Evolutionary conservation across 1,284 basidiomycete genomes (phyloP).

Genomic region (Omphalotus olearius): DNA sequence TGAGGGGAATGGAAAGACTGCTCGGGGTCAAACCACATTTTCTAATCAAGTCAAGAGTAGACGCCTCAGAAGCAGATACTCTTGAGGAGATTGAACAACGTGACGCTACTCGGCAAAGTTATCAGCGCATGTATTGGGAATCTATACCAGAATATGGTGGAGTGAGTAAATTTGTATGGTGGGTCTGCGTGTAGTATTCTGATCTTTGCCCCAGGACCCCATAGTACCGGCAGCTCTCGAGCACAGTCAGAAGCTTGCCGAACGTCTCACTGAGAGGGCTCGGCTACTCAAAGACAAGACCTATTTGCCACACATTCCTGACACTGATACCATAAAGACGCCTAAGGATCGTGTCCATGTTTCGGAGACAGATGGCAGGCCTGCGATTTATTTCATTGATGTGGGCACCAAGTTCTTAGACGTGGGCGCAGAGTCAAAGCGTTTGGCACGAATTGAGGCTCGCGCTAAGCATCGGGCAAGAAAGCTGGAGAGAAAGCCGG

Average conservation of each 20-base stretch:
- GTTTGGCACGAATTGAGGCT: conserved; percentile 37
- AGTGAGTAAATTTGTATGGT: conserved; percentile 34
- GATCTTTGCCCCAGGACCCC: conserved; percentile 42
- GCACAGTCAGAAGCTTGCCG: conserved; percentile 32
- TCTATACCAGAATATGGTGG: conserved; percentile 57
- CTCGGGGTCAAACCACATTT: conserved; percentile 38
- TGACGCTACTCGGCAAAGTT: conserved; percentile 56
- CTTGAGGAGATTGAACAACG: conserved; percentile 54
- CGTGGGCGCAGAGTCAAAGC: conserved; percentile 43
- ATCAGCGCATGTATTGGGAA: conserved; percentile 74
- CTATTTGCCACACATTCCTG: conserved; percentile 32
- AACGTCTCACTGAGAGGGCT: conserved; percentile 26
- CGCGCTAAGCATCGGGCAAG: conserved; percentile 10
- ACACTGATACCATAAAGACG: conserved; percentile 30
- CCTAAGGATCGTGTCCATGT: conserved; percentile 32
- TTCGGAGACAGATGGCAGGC: conserved; percentile 36
- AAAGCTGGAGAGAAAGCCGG: conserved; percentile 6
- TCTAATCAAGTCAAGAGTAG: conserved; percentile 24
- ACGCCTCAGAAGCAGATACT: conserved; percentile 54
- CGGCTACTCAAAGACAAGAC: conserved; percentile 35
- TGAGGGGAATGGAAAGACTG: conserved; percentile 61
- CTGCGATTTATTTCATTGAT: conserved; percentile 60
- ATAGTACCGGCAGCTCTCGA: conserved; percentile 51
- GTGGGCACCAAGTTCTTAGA: conserved; percentile 66
- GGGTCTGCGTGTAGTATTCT: background rate